phyloP scores from a whole-genome alignment of 208 protist species.

The Wallacemonas sp. region DNA sequence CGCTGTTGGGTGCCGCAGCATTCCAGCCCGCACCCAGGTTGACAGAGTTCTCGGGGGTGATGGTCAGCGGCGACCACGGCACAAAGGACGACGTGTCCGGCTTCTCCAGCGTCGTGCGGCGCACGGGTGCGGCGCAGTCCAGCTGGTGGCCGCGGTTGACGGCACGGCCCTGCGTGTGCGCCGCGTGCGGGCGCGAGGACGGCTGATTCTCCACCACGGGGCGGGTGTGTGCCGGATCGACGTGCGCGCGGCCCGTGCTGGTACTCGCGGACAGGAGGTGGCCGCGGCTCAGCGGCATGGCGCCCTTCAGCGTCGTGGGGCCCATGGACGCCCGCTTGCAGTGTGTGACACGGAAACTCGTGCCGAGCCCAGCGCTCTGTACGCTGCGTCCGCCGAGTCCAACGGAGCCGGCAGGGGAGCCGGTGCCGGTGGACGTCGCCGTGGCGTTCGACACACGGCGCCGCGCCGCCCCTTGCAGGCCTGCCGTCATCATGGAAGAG shows the following conservation, averaged over 20 bases:
- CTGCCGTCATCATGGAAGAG: neutral
- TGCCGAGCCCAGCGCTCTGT: constrained; percentile 1
- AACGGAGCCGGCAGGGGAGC: neutral
- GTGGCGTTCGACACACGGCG: neutral
- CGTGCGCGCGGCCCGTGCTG: neutral
- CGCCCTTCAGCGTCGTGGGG: constrained; percentile 9
- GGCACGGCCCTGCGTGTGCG: neutral
- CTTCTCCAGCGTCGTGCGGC: neutral
- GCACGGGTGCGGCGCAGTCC: constrained; percentile 7
- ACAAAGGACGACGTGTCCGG: constrained; percentile 62
- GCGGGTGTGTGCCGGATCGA: neutral
- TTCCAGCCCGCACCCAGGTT: constrained; percentile 16
- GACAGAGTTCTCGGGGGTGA: constrained; percentile 49
- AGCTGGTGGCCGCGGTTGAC: constrained; percentile 5
- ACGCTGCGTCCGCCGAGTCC: neutral
- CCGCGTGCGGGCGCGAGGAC: no score
- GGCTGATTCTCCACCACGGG: no score
- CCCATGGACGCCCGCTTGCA: constrained; percentile 21
- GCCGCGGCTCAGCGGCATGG: constrained; percentile 47
- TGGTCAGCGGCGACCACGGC: constrained; percentile 62
- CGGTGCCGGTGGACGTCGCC: neutral
- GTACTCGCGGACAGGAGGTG: constrained; percentile 13
- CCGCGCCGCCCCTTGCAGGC: no score
- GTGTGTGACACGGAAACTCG: constrained; percentile 49
- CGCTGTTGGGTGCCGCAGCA: neutral